Evolutionary conservation across 768 basidiomycete genomes (phyloP).

Genomic region (Postia placenta): DNA sequence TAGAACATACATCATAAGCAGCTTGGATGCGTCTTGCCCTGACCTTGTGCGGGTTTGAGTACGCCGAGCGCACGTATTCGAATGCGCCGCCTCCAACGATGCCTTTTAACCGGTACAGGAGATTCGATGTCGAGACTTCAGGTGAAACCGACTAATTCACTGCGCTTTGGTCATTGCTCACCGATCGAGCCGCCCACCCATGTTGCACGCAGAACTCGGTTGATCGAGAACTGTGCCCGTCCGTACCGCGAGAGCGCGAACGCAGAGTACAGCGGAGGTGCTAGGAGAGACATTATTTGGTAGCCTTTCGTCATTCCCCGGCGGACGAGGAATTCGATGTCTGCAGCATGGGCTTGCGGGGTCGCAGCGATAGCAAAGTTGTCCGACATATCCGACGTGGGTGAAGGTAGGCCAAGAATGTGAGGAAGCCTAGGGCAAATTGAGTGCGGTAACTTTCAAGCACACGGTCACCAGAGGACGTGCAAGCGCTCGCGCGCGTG

Average conservation of each 20-base stretch:
- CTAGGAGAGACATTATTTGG: conserved; percentile 55
- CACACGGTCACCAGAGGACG: no score
- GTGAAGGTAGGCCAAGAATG: no score
- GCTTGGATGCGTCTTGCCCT: conserved; percentile 42
- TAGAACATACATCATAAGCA: conserved; percentile 51
- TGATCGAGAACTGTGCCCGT: conserved; percentile 47
- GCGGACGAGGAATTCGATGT: conserved; percentile 62
- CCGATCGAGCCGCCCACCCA: conserved; percentile 67
- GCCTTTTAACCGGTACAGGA: conserved; percentile 27
- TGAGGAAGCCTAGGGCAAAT: no score
- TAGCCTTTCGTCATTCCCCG: conserved; percentile 64
- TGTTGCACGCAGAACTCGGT: conserved; percentile 61
- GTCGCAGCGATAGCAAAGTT: conserved; percentile 16
- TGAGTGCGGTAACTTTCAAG: no score
- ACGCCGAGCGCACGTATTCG: conserved; percentile 56
- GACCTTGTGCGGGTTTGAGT: conserved; percentile 43
- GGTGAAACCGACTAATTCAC: no score
- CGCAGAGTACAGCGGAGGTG: conserved; percentile 54
- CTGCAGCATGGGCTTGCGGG: conserved; percentile 37
- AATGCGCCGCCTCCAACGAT: conserved; percentile 45
- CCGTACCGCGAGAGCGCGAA: conserved; percentile 51
- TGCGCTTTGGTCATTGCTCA: no score
- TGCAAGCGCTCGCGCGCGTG: no score
- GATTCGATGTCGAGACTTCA: not conserved
- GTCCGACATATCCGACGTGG: no score